phyloP scores from a whole-genome alignment of 129 eudicot genomes.

The Centella asiatica region DNA sequence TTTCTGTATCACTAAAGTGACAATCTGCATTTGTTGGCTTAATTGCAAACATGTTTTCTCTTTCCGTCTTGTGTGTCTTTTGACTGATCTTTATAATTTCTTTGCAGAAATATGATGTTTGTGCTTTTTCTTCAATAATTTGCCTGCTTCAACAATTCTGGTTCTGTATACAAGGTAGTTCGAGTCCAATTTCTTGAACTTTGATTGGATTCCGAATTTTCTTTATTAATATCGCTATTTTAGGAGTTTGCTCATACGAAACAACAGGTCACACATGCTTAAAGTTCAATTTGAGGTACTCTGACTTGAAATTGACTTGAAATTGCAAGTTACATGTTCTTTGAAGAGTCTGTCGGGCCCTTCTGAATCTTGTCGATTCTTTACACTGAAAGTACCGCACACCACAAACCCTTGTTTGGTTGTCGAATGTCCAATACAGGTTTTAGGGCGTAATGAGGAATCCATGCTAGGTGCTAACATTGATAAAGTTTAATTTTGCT shows the following conservation, averaged over 20 bases:
- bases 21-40: not conserved
- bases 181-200: not conserved
- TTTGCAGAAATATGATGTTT: not conserved
- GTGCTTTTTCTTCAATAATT: not conserved
- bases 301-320: no score
- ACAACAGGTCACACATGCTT: no score
- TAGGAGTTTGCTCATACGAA: no score
- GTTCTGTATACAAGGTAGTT: constrained; percentile 1
- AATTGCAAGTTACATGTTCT: not conserved
- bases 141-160: not conserved
- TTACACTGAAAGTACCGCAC: no score
- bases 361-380: no score
- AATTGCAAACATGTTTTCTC: not conserved
- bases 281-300: not conserved
- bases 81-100: not conserved
- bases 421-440: no score
- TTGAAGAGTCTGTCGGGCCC: not conserved
- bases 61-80: not conserved
- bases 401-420: no score
- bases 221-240: not conserved
- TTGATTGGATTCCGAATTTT: not conserved
- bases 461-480: no score
- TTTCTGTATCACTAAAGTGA: not conserved
- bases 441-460: no score
- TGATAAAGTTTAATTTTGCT: no score